Percentiles rank a stretch among this genome's conserved stretches.
phyloP scores from a whole-genome alignment of 768 basidiomycete species.

The Suillus hirtellus region DNA sequence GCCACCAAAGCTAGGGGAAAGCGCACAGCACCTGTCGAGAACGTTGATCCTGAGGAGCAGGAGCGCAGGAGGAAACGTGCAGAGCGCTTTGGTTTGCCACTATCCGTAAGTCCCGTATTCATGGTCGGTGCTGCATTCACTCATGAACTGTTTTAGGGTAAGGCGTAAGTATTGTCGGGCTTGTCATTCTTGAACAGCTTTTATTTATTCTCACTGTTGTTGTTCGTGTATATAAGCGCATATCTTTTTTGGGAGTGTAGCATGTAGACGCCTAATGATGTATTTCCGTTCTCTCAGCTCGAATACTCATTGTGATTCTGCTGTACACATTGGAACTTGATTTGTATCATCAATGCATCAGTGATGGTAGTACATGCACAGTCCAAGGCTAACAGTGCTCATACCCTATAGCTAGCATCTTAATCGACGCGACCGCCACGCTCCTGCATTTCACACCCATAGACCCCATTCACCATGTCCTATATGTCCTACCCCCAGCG shows the following conservation, averaged over 20 bases:
- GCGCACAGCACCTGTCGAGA: constrained; percentile 36
- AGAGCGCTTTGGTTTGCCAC: constrained; percentile 53
- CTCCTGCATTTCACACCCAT: not conserved
- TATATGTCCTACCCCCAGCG: constrained; percentile 4
- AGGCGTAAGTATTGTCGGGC: not conserved
- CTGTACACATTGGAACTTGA: not conserved
- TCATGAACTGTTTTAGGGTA: not conserved
- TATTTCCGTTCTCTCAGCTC: not conserved
- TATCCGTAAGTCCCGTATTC: not conserved
- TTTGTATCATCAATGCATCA: not conserved
- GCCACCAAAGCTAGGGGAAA: constrained; percentile 27
- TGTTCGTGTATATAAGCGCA: not conserved
- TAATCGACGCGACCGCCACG: not conserved
- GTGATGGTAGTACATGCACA: not conserved
- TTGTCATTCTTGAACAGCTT: not conserved
- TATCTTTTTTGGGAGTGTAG: not conserved
- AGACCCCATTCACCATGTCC: not conserved
- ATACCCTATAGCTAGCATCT: not conserved
- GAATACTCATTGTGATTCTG: not conserved
- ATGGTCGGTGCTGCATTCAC: not conserved
- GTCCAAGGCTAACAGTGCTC: not conserved
- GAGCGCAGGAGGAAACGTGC: constrained; percentile 63
- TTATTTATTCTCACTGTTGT: not conserved
- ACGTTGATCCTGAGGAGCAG: constrained; percentile 57
- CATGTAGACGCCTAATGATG: not conserved